These are phyloP conservation scores for Aeschynomene evenia DNA, from an alignment of 306 rosid species.

Conservation along the genomic window DNA sequence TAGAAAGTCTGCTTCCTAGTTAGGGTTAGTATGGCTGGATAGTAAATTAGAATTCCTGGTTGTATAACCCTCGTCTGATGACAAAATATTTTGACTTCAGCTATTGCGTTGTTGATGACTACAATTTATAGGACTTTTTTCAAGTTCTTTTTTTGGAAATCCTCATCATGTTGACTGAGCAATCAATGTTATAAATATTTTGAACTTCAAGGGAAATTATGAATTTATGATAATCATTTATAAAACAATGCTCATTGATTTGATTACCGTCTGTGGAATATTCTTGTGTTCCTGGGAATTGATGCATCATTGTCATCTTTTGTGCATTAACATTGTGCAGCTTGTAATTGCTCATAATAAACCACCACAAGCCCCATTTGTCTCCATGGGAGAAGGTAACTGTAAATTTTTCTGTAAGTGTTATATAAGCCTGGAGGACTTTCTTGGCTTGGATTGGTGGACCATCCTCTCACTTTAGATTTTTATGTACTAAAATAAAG, in stretches of 20 bases:
- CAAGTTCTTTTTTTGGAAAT: constrained; percentile 3
- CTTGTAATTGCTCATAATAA: background rate
- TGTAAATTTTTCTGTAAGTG: too few relatives aligned
- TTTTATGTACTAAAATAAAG: too few relatives aligned
- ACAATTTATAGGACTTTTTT: background rate
- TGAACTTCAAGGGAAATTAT: background rate
- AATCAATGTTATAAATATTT: background rate
- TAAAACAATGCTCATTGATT: background rate
- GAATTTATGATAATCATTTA: background rate
- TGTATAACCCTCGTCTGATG: background rate
- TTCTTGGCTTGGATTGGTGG: too few relatives aligned
- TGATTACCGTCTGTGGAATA: background rate
- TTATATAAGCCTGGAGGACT: too few relatives aligned
- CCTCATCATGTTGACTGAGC: background rate
- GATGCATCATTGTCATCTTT: background rate
- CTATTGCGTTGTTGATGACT: constrained; percentile 2
- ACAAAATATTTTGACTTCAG: background rate
- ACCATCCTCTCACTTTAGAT: too few relatives aligned
- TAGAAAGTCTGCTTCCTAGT: background rate
- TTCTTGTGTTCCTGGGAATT: background rate
- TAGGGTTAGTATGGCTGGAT: background rate
- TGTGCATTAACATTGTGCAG: background rate
- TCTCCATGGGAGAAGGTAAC: too few relatives aligned
- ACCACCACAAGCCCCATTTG: constrained; percentile 11
- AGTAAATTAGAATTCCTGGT: constrained; percentile 1